These are phyloP conservation scores for Leptographium procerum DNA, from an alignment of 2,329 filamentous ascomycete species.

Conservation along the genomic window DNA sequence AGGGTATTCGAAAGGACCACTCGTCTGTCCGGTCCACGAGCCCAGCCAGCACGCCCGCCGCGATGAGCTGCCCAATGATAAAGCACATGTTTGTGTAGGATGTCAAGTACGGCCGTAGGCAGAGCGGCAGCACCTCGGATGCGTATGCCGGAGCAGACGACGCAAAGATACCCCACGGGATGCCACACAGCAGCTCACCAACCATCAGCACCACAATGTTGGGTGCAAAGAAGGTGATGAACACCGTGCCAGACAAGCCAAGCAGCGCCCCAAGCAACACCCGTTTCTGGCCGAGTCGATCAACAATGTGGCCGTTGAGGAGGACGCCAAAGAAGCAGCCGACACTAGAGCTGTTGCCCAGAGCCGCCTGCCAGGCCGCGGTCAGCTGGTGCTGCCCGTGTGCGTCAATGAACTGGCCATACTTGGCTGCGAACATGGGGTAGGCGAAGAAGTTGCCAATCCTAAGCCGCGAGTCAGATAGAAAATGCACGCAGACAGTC, in stretches of 20 bases:
- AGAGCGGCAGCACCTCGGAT: slow-evolving; percentile 22
- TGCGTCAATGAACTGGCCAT: slow-evolving; percentile 18
- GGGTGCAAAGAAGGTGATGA: slow-evolving; percentile 33
- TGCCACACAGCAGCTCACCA: slow-evolving; percentile 32
- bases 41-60: slow-evolving; percentile 27
- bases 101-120: slow-evolving; percentile 26
- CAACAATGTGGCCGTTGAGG: slow-evolving; percentile 34
- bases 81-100: slow-evolving; percentile 36
- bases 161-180: slow-evolving; percentile 17
- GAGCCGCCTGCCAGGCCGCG: slow-evolving; percentile 37
- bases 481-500: background rate
- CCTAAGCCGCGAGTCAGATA: background rate
- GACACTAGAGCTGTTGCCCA: slow-evolving; percentile 25
- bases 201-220: slow-evolving; percentile 25
- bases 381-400: slow-evolving; percentile 27
- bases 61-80: slow-evolving; percentile 25
- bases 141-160: slow-evolving; percentile 31
- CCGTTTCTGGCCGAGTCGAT: slow-evolving; percentile 30
- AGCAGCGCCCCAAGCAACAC: slow-evolving; percentile 31
- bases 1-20: slow-evolving; percentile 27
- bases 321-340: slow-evolving; percentile 38
- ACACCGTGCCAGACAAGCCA: slow-evolving; percentile 29
- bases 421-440: slow-evolving; percentile 15
- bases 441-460: slow-evolving; percentile 15
- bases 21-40: slow-evolving; percentile 23